Evolutionary conservation across 257 asterid genomes (phyloP).

Genomic region (Nicotiana obtusifolia): DNA sequence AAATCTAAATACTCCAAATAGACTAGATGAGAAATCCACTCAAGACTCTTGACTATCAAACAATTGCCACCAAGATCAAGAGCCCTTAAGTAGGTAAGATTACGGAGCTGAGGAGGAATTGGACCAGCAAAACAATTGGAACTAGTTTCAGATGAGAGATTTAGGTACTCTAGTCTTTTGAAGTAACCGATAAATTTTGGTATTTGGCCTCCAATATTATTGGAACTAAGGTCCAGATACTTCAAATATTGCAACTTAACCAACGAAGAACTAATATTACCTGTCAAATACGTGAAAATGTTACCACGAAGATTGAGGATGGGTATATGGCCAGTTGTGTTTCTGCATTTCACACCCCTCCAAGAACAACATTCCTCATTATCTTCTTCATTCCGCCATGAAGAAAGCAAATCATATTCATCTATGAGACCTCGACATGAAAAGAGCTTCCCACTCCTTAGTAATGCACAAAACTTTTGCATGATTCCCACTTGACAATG

Average conservation of each 20-base stretch:
- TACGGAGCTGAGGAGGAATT: neutral
- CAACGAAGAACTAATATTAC: neutral
- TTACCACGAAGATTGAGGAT: neutral
- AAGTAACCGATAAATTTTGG: neutral
- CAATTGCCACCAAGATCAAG: neutral
- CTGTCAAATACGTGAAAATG: neutral
- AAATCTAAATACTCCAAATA: neutral
- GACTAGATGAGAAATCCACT: neutral
- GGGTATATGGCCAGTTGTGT: neutral
- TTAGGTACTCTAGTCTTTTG: neutral
- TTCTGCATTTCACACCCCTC: neutral
- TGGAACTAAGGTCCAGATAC: neutral
- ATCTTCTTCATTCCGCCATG: neutral
- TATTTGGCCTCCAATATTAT: neutral
- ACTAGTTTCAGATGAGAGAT: neutral
- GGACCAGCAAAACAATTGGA: neutral
- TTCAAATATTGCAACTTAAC: constrained; percentile 1
- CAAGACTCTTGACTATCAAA: neutral
- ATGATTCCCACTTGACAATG: neutral
- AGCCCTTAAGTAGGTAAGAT: neutral
- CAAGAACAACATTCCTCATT: neutral
- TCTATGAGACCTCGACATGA: neutral
- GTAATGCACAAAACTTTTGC: neutral
- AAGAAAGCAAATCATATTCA: neutral
- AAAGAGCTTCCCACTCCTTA: neutral